phyloP scores from a whole-genome alignment of 2,329 filamentous ascomycete genomes.

The Venturia aucupariae region DNA sequence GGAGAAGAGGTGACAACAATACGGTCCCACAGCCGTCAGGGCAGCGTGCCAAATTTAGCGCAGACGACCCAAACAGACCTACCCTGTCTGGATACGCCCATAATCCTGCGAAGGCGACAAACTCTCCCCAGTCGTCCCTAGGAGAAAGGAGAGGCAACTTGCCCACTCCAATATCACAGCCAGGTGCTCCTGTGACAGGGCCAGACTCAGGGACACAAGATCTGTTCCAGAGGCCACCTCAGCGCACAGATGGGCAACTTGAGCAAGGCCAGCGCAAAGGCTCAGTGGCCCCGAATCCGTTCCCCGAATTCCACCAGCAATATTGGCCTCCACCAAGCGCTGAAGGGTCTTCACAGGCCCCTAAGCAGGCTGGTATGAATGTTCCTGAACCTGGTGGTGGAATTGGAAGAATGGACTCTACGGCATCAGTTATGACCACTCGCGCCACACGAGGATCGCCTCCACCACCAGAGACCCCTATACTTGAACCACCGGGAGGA shows the following conservation, averaged over 20 bases:
- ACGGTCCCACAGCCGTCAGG: constrained; percentile 20
- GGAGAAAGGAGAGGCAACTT: constrained; percentile 76
- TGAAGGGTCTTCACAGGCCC: constrained; percentile 19
- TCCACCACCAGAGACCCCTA: constrained; percentile 86
- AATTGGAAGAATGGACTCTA: constrained; percentile 61
- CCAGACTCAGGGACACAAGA: constrained; percentile 63
- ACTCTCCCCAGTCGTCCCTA: constrained; percentile 48
- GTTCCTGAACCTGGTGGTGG: constrained; percentile 40
- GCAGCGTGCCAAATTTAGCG: constrained; percentile 35
- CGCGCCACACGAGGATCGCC: constrained; percentile 86
- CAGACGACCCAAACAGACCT: constrained; percentile 40
- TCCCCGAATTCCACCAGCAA: constrained; percentile 49
- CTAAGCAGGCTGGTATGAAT: constrained; percentile 31
- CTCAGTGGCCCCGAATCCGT: constrained; percentile 28
- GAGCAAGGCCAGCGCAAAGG: constrained; percentile 24
- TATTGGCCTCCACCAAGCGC: constrained; percentile 48
- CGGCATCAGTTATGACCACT: constrained; percentile 87
- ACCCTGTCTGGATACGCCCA: constrained; percentile 37
- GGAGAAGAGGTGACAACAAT: constrained; percentile 25
- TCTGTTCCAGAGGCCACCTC: constrained; percentile 61
- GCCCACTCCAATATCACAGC: constrained; percentile 62
- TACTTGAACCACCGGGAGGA: constrained; percentile 63
- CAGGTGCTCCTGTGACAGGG: constrained; percentile 64
- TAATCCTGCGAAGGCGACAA: constrained; percentile 23
- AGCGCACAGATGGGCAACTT: constrained; percentile 22